These are phyloP conservation scores for Malus sylvestris DNA, from an alignment of 306 rosid genomes.

Conservation along the genomic window DNA sequence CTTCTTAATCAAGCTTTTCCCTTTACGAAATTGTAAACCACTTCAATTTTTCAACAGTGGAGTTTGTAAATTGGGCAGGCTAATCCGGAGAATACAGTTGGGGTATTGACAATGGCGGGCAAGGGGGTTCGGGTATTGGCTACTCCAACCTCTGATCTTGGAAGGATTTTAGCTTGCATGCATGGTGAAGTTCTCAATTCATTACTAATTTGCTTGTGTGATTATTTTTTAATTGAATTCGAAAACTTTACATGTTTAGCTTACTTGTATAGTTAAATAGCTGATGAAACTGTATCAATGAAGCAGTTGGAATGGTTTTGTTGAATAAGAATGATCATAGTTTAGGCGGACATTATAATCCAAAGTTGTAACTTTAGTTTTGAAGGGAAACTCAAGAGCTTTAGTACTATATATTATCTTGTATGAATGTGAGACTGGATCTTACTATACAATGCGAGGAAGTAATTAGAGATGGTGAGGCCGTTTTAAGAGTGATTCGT, in stretches of 20 bases:
- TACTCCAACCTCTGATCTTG: slow-evolving; percentile 40
- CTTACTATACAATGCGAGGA: neutral
- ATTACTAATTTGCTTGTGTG: neutral
- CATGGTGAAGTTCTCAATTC: slow-evolving; percentile 37
- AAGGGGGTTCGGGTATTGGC: slow-evolving; percentile 58
- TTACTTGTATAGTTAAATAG: neutral
- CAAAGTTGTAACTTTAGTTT: neutral
- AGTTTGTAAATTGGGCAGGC: slow-evolving; percentile 27
- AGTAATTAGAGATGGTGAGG: neutral
- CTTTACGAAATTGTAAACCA: neutral
- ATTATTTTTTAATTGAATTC: neutral
- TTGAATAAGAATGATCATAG: neutral
- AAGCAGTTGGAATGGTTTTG: neutral
- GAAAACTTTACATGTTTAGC: neutral
- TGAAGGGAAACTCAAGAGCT: neutral
- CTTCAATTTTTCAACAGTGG: neutral
- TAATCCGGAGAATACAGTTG: slow-evolving; percentile 77
- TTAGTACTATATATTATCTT: neutral
- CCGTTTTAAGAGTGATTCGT: neutral
- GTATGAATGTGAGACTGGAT: neutral
- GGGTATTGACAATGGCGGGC: slow-evolving; percentile 76
- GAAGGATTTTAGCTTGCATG: slow-evolving; percentile 64
- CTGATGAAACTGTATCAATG: neutral
- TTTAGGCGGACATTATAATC: neutral
- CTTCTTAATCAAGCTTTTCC: neutral